Percentiles rank a stretch among this genome's conserved stretches.
phyloP scores from a whole-genome alignment of 2,329 filamentous ascomycete genomes.

The Clonostachys sp. region DNA sequence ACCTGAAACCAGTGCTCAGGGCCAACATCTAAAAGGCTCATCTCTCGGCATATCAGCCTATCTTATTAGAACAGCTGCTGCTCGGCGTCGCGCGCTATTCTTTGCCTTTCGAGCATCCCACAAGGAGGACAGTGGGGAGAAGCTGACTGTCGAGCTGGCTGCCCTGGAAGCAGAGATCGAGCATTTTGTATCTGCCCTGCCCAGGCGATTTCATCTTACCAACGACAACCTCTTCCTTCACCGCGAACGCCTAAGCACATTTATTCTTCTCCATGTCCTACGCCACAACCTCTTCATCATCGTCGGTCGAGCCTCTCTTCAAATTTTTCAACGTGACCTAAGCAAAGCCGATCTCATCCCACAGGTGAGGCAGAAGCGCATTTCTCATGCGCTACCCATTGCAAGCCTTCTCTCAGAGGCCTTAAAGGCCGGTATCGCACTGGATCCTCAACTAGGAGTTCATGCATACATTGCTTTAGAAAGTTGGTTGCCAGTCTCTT shows the following conservation, averaged over 20 bases:
- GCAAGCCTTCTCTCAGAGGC: not conserved
- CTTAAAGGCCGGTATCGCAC: not conserved
- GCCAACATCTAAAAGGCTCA: not conserved
- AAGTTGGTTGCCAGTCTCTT: not conserved
- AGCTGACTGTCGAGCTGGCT: not conserved
- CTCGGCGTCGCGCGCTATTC: not conserved
- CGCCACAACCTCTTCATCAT: constrained; percentile 1
- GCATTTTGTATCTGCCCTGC: not conserved
- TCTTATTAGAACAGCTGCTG: not conserved
- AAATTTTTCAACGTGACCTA: not conserved
- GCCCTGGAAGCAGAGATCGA: not conserved
- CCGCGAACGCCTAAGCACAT: not conserved
- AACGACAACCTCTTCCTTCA: not conserved
- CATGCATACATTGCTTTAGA: not conserved
- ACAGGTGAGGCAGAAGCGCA: not conserved
- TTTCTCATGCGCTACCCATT: not conserved
- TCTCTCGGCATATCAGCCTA: not conserved
- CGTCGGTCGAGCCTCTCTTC: not conserved
- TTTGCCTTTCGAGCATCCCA: not conserved
- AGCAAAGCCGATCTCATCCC: not conserved
- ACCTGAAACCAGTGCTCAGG: not conserved
- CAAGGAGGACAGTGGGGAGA: not conserved
- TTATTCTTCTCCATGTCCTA: not conserved
- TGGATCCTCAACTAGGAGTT: not conserved
- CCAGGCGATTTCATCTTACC: not conserved